phyloP scores from a whole-genome alignment of 2,329 filamentous ascomycete species.

The Aspergillus fructus region DNA sequence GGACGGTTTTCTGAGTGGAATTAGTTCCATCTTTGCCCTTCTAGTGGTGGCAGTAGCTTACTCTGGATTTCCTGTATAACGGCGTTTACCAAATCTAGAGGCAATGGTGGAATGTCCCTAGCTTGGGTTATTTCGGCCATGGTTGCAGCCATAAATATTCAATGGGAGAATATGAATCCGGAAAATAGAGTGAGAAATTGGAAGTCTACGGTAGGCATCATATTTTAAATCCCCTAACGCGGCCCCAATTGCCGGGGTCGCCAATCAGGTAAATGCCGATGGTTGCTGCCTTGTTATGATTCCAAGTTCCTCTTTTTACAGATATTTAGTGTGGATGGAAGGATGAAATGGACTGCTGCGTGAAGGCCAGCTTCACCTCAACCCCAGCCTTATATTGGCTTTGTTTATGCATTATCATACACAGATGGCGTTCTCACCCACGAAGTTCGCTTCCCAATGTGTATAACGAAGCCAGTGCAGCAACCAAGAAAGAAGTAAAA shows the following conservation, averaged over 20 bases:
- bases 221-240: neutral
- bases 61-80: neutral
- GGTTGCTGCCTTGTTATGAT: neutral
- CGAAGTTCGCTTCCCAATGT: conserved; percentile 1
- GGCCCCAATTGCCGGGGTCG: too few relatives aligned
- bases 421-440: neutral
- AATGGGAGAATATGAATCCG: neutral
- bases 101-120: neutral
- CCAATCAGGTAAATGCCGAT: neutral
- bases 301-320: neutral
- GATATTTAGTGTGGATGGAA: neutral
- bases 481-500: neutral
- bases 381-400: neutral
- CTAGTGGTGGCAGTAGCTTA: neutral
- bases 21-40: neutral
- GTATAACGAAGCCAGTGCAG: conserved; percentile 9
- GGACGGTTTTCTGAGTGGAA: neutral
- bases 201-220: neutral
- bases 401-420: neutral
- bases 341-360: conserved; percentile 1
- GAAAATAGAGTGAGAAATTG: neutral
- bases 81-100: neutral
- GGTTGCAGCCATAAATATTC: neutral
- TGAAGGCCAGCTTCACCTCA: conserved; percentile 3
- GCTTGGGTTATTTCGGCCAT: neutral